Base-by-base conservation (phyloP, 1,284 basidiomycete species). In the Farysia itapuensis region DNA sequence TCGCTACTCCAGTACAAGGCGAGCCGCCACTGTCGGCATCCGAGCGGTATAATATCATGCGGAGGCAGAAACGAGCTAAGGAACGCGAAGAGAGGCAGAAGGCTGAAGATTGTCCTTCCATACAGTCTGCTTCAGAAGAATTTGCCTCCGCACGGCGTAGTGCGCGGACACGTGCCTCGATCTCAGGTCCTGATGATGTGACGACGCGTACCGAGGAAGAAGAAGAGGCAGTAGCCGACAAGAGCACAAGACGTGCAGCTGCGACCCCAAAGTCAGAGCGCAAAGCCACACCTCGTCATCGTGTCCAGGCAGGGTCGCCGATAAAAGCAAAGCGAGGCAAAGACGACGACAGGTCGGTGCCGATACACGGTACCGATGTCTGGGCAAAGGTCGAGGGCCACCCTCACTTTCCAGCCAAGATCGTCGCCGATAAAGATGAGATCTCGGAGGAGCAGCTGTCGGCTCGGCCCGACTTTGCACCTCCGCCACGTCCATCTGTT, bases 341-440 rank as follows among this genome's bases (percentile, higher is more conserved):
- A 11, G 26, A 28, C 26, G n/a, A 28, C 11, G 11, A 11, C 26
- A n/a, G n/a, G n/a, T n/a, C n/a, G n/a, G n/a, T n/a, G n/a, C n/a
- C n/a, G n/a, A n/a, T n/a, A 28, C 28, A 29, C 23, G 57, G 49
- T 15, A 57, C 53, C 4, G 35, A 43, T 28, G 59, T 63, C 5
- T 63, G 59, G 59, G 59, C 59, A 20, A 63, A 63, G 26, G 26
- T 63, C 16, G 53, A 57, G 15, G 48, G 41, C 0, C 47, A 36
- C 21, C 53, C 59, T 1, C 38, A 48, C 35, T 53, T 46, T n/a
- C 59, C 59, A 1, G 59, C 40, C 6, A 16, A 34, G 1, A 43
- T 45, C 11, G 33, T 63, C 4, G 26, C 23, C 13, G 44, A 63
- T 20, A 12, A 15, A 14, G 16, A 39, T 1, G 16, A 36, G 0